Evolutionary conservation across 2,329 filamentous ascomycete genomes (phyloP).

Genomic region (Ophiostoma piceae): DNA sequence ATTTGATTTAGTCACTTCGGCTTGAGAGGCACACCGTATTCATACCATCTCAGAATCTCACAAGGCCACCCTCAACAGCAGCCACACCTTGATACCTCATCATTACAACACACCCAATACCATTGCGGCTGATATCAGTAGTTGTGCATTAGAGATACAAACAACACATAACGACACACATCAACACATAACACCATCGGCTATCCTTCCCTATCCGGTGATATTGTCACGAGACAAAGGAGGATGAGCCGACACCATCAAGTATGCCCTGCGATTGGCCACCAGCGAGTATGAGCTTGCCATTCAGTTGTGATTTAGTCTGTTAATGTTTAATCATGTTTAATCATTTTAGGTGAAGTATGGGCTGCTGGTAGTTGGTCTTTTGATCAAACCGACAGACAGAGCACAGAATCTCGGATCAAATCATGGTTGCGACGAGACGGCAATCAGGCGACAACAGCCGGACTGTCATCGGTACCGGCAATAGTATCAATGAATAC

Average conservation of each 20-base stretch:
- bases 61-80: too few species aligned
- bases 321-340: too few species aligned
- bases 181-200: not conserved
- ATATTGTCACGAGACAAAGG: not conserved
- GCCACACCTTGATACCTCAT: too few species aligned
- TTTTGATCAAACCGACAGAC: too few species aligned
- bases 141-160: not conserved
- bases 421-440: not conserved
- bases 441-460: constrained; percentile 4
- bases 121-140: too few species aligned
- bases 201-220: constrained; percentile 2
- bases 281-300: not conserved
- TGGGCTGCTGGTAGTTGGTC: too few species aligned
- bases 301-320: not conserved
- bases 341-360: not conserved
- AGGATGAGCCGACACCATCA: not conserved
- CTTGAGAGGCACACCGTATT: too few species aligned
- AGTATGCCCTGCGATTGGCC: not conserved
- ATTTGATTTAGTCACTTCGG: too few species aligned
- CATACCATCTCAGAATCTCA: too few species aligned
- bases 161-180: too few species aligned
- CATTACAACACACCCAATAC: too few species aligned
- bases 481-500: not conserved
- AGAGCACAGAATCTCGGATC: too few species aligned
- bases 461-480: not conserved